phyloP scores from a whole-genome alignment of 2,329 filamentous ascomycete genomes.

The Talaromyces sp. region DNA sequence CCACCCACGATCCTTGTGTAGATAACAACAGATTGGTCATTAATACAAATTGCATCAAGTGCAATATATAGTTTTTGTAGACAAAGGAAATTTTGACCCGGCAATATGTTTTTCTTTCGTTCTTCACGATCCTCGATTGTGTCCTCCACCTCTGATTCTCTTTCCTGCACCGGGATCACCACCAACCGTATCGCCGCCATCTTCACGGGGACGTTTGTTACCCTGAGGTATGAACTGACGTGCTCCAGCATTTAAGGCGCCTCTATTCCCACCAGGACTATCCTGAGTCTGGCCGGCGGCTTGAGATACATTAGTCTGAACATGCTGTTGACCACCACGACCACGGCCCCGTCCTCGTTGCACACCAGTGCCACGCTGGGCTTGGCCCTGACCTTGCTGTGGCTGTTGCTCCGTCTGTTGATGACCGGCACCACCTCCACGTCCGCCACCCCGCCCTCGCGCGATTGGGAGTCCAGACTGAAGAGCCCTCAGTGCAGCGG shows the following conservation, averaged over 20 bases:
- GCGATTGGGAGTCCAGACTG: conserved; percentile 47
- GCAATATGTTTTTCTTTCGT: background rate
- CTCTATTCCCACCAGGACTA: conserved; percentile 32
- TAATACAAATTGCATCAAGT: conserved; percentile 13
- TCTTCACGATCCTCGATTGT: conserved; percentile 29
- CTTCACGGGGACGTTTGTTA: conserved; percentile 56
- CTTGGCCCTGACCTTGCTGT: conserved; percentile 9
- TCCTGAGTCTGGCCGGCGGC: conserved; percentile 30
- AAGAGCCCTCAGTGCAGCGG: conserved; percentile 42
- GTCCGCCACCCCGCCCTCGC: conserved; percentile 39
- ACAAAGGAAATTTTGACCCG: conserved; percentile 20
- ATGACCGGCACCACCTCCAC: conserved; percentile 2
- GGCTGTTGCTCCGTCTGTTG: conserved; percentile 8
- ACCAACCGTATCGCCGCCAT: conserved; percentile 39
- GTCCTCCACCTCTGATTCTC: conserved; percentile 46
- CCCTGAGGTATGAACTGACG: conserved; percentile 57
- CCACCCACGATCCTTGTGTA: conserved; percentile 5
- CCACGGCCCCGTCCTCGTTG: conserved; percentile 41
- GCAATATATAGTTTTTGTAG: conserved; percentile 11
- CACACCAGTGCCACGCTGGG: conserved; percentile 15
- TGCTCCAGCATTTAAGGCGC: conserved; percentile 49
- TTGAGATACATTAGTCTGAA: conserved; percentile 27
- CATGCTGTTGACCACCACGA: conserved; percentile 28
- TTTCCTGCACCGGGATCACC: conserved; percentile 35
- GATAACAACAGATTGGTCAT: conserved; percentile 4